Base-by-base conservation (phyloP, 1,139 yeast species). In the Yamadazyma conglobata region DNA sequence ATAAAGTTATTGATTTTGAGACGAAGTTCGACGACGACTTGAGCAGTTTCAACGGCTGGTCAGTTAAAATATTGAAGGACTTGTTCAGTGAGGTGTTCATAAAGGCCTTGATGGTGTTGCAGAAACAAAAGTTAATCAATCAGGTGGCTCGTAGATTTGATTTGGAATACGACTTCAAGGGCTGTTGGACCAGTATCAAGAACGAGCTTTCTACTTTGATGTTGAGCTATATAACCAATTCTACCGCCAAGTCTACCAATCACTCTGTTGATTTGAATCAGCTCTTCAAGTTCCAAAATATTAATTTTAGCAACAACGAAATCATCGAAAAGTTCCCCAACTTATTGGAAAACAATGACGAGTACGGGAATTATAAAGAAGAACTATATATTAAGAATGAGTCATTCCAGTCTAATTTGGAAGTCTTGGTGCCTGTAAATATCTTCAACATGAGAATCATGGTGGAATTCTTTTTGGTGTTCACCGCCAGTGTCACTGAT, bases 371-470 rank as follows among this genome's bases (percentile, higher is more conserved):
- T 13, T 27, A 27, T 19, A 17, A 28, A 18, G 30, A 25, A 11
- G 33, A 79, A 0, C 77, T 79, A 4, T 81, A 73, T 45, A 72
- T 83, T 28, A 77, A 79, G 32, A 75, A 66, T 40, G 84, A 77
- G 39, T 57, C 70, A 4, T 68, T 67, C 39, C 65, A 60, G 42
- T 67, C 76, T 10, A 69, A 70, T 41, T 80, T 83, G 33, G 80
- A 81, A 37, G 73, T 82, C 2, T 62, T 89, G 25, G 85, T 85
- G 2, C 79, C 84, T 0, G 77, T 87, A 4, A 79, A 79, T 46
- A 72, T 87, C n/a, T 79, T 83, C 56, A 86, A 88, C 47, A 85
- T 88, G 80, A 72, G 93, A 42, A 73, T 85, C 3, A 72, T 87
- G 16, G 54, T 79, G 35, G 86, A 78, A 35, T 73, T 75, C 30